Evolutionary conservation across 148 eudicot genomes (phyloP).

Genomic region (Amaranthus hypochondriacus): DNA sequence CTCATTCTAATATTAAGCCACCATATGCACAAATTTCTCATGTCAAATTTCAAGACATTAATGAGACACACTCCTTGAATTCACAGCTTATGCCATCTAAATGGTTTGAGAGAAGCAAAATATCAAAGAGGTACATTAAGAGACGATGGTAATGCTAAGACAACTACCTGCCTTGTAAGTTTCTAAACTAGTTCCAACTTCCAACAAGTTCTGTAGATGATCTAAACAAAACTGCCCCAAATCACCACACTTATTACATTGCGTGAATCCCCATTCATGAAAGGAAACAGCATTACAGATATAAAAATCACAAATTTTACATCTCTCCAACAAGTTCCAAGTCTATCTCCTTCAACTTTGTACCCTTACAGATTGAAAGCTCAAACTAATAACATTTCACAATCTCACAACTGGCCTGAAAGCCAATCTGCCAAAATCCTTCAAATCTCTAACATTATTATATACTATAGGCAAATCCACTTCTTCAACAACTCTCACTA

Average conservation of each 20-base stretch:
- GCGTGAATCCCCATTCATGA: neutral
- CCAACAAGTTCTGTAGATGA: neutral
- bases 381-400: neutral
- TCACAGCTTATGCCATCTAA: neutral
- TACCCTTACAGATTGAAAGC: neutral
- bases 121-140: neutral
- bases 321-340: conserved; percentile 3
- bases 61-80: neutral
- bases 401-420: neutral
- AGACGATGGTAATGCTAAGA: neutral
- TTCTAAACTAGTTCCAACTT: no score
- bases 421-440: neutral
- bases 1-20: neutral
- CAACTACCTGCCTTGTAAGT: neutral
- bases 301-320: neutral
- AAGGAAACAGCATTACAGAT: neutral
- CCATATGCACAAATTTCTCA: neutral
- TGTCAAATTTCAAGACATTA: neutral
- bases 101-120: neutral
- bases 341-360: neutral
- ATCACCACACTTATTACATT: conserved; percentile 1
- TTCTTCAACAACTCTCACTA: neutral
- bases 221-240: neutral
- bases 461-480: neutral
- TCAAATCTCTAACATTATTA: neutral